Percentiles rank a stretch among this genome's conserved stretches.
Conservation (phyloP, 2,329 filamentous ascomycete genomes). For the Botryosphaeria agaves region DNA sequence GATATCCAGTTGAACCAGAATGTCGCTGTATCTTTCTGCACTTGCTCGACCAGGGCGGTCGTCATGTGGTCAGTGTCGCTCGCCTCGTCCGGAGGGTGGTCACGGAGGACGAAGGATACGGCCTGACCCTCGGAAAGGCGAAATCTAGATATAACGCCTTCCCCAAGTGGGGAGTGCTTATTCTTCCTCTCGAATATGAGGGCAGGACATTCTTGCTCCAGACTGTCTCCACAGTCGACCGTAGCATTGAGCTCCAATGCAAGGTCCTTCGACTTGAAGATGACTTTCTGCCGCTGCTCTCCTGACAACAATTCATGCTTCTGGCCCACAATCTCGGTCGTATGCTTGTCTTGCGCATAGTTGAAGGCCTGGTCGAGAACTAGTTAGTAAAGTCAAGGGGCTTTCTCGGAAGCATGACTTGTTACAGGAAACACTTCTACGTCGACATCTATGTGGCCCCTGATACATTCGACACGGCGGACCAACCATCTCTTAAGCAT, state of each 20-base stretch:
- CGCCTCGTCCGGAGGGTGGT: conserved; percentile 33
- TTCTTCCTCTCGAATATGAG: conserved; percentile 39
- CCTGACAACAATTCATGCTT: conserved; percentile 5
- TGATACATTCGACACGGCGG: conserved; percentile 53
- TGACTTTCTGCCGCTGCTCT: conserved; percentile 22
- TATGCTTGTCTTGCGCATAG: conserved; percentile 48
- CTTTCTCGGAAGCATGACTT: conserved; percentile 8
- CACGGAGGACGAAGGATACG: conserved; percentile 50
- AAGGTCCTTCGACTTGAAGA: conserved; percentile 40
- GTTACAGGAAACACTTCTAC: conserved; percentile 51
- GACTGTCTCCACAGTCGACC: conserved; percentile 40
- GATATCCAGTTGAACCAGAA: conserved; percentile 63
- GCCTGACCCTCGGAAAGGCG: conserved; percentile 47
- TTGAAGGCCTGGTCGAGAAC: conserved; percentile 34
- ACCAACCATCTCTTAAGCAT: conserved; percentile 56
- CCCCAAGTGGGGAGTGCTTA: conserved; percentile 34
- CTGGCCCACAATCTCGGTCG: conserved; percentile 33
- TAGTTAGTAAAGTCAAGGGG: neutral
- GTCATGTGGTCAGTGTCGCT: conserved; percentile 43
- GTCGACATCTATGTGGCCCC: conserved; percentile 46
- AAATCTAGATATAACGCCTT: conserved; percentile 45
- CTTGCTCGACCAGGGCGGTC: conserved; percentile 36
- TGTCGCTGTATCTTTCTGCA: conserved; percentile 52
- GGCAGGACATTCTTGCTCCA: conserved; percentile 29
- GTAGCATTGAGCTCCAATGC: conserved; percentile 52